A percentile compares a stretch with the other conserved stretches of the same genome.
Conservation (phyloP, 2,329 filamentous ascomycete species). For the Beauveria sp. region DNA sequence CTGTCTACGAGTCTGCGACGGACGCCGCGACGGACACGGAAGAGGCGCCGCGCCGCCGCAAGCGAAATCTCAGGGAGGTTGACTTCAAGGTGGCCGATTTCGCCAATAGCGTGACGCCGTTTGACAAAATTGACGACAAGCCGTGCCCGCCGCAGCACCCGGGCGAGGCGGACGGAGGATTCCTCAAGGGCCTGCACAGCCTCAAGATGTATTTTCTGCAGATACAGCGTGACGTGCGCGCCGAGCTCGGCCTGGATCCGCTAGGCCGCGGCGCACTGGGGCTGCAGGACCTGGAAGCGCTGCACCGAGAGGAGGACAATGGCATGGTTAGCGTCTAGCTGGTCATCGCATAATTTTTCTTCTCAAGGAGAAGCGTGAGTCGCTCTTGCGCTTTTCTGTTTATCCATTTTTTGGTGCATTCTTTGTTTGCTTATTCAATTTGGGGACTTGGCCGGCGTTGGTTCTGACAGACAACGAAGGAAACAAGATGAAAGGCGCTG, state of each 20-base stretch:
- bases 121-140: conserved; percentile 57
- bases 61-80: conserved; percentile 53
- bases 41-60: conserved; percentile 38
- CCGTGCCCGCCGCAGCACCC: conserved; percentile 77
- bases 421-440: conserved; percentile 10
- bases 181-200: conserved; percentile 74
- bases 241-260: conserved; percentile 40
- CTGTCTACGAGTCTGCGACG: conserved; percentile 48
- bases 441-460: not conserved
- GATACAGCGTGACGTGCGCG: conserved; percentile 71
- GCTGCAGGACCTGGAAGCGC: conserved; percentile 17
- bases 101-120: conserved; percentile 89
- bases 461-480: not conserved
- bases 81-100: conserved; percentile 98
- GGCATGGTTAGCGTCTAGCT: conserved; percentile 26
- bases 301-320: conserved; percentile 24
- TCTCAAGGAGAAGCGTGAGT: not conserved
- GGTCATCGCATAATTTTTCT: not conserved
- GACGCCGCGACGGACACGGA: conserved; percentile 52
- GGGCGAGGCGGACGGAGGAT: conserved; percentile 76
- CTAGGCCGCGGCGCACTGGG: conserved; percentile 20
- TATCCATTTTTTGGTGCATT: not conserved
- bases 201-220: conserved; percentile 77
- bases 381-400: not conserved
- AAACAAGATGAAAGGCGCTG: not conserved